Conservation (phyloP, 176 grass and related monocot species). For the Cenchrus americanus region DNA sequence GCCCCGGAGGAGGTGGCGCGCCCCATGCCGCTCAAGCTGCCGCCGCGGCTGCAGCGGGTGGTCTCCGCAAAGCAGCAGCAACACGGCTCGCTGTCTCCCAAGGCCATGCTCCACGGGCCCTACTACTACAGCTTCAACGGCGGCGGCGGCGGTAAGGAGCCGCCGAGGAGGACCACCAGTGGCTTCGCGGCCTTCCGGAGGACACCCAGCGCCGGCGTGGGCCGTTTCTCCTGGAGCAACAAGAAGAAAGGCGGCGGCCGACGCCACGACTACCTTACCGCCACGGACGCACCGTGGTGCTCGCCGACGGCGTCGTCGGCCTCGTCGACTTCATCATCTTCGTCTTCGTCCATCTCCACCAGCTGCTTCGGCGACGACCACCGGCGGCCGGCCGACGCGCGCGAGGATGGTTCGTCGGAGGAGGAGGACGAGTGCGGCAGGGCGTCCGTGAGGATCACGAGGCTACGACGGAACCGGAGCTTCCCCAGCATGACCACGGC, state of each 20-base stretch:
- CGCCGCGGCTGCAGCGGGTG: conserved; percentile 54
- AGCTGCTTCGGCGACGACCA: conserved; percentile 27
- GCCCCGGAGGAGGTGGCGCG: neutral
- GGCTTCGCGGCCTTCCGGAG: neutral
- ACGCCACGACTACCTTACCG: neutral
- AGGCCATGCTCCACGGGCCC: conserved; percentile 38
- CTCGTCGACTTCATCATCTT: neutral
- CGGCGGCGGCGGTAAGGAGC: neutral
- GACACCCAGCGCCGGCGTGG: conserved; percentile 17
- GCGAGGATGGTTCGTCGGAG: neutral
- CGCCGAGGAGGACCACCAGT: conserved; percentile 19
- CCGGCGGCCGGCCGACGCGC: neutral
- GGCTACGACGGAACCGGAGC: conserved; percentile 57
- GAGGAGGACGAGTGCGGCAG: conserved; percentile 3
- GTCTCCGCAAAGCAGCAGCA: neutral
- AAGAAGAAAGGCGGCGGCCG: neutral
- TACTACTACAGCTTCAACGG: conserved; percentile 3
- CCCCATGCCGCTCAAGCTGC: conserved; percentile 51
- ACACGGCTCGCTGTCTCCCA: conserved; percentile 17
- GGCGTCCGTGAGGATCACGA: conserved; percentile 45
- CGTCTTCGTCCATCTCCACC: neutral
- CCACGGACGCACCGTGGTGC: neutral
- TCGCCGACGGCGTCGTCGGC: conserved; percentile 17
- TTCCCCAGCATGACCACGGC: conserved; percentile 43
- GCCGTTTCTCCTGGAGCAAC: conserved; percentile 43